These are phyloP conservation scores for Umbelopsis sp. DNA, from an alignment of 192 early-diverging fungal genomes.

Conservation along the genomic window DNA sequence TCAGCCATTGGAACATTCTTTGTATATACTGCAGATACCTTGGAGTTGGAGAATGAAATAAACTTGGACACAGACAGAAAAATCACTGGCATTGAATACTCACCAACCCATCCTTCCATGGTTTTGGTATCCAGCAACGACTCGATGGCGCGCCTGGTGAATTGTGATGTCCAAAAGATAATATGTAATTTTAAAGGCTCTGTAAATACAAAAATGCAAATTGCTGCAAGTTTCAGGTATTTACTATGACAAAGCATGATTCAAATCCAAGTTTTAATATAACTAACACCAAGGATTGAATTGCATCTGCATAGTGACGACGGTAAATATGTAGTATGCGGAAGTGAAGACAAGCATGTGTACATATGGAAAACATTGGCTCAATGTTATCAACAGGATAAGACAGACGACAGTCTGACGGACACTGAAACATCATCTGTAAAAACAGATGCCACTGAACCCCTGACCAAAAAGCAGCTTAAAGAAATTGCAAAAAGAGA, in stretches of 20 bases:
- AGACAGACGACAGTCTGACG: slow-evolving; percentile 9
- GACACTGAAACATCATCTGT: slow-evolving; percentile 18
- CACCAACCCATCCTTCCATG: slow-evolving; percentile 51
- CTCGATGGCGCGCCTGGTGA: slow-evolving; percentile 74
- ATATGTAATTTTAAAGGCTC: slow-evolving; percentile 78
- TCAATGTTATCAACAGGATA: slow-evolving; percentile 1
- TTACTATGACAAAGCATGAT: no score
- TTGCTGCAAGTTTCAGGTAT: slow-evolving; percentile 67
- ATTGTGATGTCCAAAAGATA: slow-evolving; percentile 69
- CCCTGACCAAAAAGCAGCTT: not conserved
- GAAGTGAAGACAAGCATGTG: slow-evolving; percentile 74
- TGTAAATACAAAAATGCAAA: slow-evolving; percentile 64
- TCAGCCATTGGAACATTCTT: slow-evolving; percentile 73
- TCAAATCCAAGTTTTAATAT: no score
- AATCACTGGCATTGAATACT: slow-evolving; percentile 76
- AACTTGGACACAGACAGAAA: slow-evolving; percentile 61
- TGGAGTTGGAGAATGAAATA: slow-evolving; percentile 69
- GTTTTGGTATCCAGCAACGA: slow-evolving; percentile 76
- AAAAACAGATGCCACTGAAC: slow-evolving; percentile 3
- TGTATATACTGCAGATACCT: slow-evolving; percentile 75
- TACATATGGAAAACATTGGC: slow-evolving; percentile 66
- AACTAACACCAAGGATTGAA: no score
- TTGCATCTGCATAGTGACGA: slow-evolving; percentile 47
- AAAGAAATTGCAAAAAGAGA: not conserved
- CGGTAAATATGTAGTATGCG: slow-evolving; percentile 76